These are phyloP conservation scores for Ophiocordyceps camponoti-rufipedis DNA, from an alignment of 2,329 filamentous ascomycete genomes.

Conservation along the genomic window DNA sequence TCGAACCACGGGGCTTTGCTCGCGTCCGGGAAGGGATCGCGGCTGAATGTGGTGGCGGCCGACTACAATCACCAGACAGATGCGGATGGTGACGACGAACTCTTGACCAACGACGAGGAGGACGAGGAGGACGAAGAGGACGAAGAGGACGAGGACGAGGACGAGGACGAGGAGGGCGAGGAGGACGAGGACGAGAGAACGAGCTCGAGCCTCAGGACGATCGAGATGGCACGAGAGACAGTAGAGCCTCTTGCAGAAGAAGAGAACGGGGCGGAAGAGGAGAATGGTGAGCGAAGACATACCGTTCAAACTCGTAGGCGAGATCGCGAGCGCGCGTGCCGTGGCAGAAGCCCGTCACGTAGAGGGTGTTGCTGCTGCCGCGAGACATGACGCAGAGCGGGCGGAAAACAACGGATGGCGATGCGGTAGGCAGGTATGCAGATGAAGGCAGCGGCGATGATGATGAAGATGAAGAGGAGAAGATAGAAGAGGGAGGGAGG, in stretches of 20 bases:
- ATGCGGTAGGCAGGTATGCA: too few species aligned
- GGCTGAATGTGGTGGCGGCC: conserved; percentile 12
- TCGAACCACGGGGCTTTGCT: conserved; percentile 28
- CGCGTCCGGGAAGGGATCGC: conserved; percentile 19
- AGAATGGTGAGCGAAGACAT: conserved; percentile 42
- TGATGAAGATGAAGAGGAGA: background rate
- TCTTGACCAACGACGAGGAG: conserved; percentile 65
- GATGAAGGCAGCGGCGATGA: background rate
- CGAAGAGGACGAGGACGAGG: conserved; percentile 50
- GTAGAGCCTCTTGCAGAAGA: conserved; percentile 7
- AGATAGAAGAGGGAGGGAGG: too few species aligned
- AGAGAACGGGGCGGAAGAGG: conserved; percentile 12
- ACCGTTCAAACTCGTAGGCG: conserved; percentile 99
- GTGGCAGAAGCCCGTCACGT: conserved; percentile 98
- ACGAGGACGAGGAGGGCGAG: conserved; percentile 23
- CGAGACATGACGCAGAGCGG: conserved; percentile 51
- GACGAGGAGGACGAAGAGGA: conserved; percentile 45
- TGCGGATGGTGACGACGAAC: conserved; percentile 71
- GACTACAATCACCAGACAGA: conserved; percentile 40
- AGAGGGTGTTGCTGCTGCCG: conserved; percentile 78
- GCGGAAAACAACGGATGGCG: background rate
- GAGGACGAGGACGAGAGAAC: conserved; percentile 8
- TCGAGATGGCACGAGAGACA: conserved; percentile 8
- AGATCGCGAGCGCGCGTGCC: conserved; percentile 97
- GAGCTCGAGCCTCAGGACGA: conserved; percentile 8